A percentile compares a stretch with the other conserved stretches of the same genome.
phyloP scores from a whole-genome alignment of 2,329 filamentous ascomycete species.

The Pyricularia pennisetigena region DNA sequence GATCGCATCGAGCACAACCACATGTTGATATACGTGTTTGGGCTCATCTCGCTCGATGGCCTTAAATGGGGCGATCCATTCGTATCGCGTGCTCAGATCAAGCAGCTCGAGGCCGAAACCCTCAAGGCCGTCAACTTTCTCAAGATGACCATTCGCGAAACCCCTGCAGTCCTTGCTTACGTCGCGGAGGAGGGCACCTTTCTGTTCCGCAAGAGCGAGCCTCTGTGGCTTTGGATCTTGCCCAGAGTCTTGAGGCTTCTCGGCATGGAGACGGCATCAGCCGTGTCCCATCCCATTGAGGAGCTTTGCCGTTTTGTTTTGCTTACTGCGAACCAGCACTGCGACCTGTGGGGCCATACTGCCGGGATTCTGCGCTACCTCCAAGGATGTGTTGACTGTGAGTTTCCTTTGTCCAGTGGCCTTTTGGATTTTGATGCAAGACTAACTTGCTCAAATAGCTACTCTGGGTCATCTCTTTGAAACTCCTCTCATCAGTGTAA shows the following conservation, averaged over 20 bases:
- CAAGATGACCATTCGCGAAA: constrained; percentile 63
- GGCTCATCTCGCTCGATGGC: constrained; percentile 66
- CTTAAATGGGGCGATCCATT: constrained; percentile 61
- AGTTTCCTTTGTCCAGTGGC: constrained; percentile 11
- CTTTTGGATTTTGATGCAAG: neutral
- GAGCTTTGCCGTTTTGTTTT: constrained; percentile 40
- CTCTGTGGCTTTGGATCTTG: constrained; percentile 57
- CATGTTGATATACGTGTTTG: constrained; percentile 75
- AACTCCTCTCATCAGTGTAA: neutral
- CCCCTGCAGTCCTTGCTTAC: constrained; percentile 55
- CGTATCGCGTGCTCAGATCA: constrained; percentile 33
- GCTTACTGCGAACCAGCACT: constrained; percentile 30
- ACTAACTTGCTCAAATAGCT: neutral
- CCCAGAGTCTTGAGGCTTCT: constrained; percentile 48
- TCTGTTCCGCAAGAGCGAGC: constrained; percentile 45
- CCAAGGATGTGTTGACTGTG: constrained; percentile 36
- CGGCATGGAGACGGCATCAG: constrained; percentile 37
- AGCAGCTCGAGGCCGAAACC: constrained; percentile 45
- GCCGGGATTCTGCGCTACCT: constrained; percentile 37
- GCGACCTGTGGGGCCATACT: constrained; percentile 36
- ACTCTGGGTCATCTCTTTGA: neutral
- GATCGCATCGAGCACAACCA: constrained; percentile 70
- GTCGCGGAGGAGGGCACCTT: constrained; percentile 28
- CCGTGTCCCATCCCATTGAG: constrained; percentile 40
- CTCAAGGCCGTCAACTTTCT: constrained; percentile 71